A percentile compares a stretch with the other conserved stretches of the same genome.
These are phyloP conservation scores for Adansonia rubrostipa DNA, from an alignment of 441 rosid species.

Conservation along the genomic window DNA sequence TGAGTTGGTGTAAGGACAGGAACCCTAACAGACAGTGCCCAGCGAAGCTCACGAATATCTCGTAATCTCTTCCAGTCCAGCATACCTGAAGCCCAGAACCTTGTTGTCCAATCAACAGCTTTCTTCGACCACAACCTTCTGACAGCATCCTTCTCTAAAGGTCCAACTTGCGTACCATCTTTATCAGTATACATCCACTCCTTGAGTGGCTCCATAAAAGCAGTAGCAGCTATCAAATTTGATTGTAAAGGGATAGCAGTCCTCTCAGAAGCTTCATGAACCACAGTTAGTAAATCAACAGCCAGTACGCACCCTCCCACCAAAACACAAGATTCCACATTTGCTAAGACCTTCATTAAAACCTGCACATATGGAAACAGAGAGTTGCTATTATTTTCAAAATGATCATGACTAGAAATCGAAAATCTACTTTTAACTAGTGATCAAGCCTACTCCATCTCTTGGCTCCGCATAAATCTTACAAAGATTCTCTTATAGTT, in stretches of 20 bases:
- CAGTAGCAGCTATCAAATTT: constrained; percentile 96
- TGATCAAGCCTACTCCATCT: constrained; percentile 17
- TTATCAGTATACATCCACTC: constrained; percentile 95
- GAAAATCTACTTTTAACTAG: neutral
- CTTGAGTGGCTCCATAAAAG: constrained; percentile 99
- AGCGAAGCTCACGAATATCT: constrained; percentile 99
- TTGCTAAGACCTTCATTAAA: constrained; percentile 88
- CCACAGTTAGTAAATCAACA: constrained; percentile 93
- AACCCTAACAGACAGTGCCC: constrained; percentile 93
- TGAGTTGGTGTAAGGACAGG: constrained; percentile 96
- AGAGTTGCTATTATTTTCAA: constrained; percentile 23
- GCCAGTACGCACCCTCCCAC: constrained; percentile 99
- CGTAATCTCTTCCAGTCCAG: constrained; percentile 94
- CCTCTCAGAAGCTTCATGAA: constrained; percentile 97
- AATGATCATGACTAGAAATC: constrained; percentile 22
- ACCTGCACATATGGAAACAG: constrained; percentile 55
- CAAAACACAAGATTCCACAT: constrained; percentile 92
- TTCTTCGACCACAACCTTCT: constrained; percentile 98
- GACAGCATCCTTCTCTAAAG: constrained; percentile 94
- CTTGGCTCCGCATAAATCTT: constrained; percentile 2
- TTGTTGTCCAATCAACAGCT: constrained; percentile 87
- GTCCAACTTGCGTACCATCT: constrained; percentile 86
- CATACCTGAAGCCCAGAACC: constrained; percentile 98
- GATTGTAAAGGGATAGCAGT: constrained; percentile 97
- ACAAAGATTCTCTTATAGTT: neutral